A percentile compares a stretch with the other conserved stretches of the same genome.
Conservation (phyloP, 1,139 yeast species). For the Tardiomyces depauwii region DNA sequence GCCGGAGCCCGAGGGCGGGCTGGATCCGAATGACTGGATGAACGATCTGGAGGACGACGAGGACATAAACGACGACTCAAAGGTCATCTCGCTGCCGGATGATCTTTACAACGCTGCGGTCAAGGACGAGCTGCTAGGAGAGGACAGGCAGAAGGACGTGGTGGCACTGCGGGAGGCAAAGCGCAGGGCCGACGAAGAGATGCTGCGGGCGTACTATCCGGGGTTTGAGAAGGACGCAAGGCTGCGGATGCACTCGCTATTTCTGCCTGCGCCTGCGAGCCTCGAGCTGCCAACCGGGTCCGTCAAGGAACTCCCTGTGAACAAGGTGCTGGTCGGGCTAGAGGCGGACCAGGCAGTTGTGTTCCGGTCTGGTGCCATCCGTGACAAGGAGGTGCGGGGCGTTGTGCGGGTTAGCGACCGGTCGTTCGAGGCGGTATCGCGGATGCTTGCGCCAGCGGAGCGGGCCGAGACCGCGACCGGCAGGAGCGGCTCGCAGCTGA, state of each 20-base stretch:
- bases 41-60: conserved; percentile 18
- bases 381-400: conserved; percentile 3
- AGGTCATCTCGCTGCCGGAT: conserved; percentile 25
- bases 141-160: conserved; percentile 7
- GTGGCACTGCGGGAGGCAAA: conserved; percentile 8
- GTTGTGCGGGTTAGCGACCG: conserved; percentile 1
- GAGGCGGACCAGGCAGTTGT: conserved; percentile 26
- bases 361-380: conserved; percentile 7
- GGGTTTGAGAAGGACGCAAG: conserved; percentile 45
- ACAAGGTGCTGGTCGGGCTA: conserved; percentile 30
- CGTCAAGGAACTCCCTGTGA: conserved; percentile 40
- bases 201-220: conserved; percentile 41
- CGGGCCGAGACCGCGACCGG: not conserved
- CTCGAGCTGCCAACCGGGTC: conserved; percentile 38
- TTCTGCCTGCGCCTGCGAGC: conserved; percentile 50
- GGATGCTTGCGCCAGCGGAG: not conserved
- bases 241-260: conserved; percentile 55
- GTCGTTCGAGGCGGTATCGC: not conserved
- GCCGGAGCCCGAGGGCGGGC: conserved; percentile 3
- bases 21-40: conserved; percentile 12
- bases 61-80: conserved; percentile 16
- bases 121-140: conserved; percentile 8
- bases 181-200: conserved; percentile 1
- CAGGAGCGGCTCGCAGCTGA: not conserved
- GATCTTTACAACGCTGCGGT: conserved; percentile 21